Evolutionary conservation across 2,329 filamentous ascomycete species (phyloP), one percentile per base, ranked within the genome.

Genomic region (Knufia fluminis): DNA sequence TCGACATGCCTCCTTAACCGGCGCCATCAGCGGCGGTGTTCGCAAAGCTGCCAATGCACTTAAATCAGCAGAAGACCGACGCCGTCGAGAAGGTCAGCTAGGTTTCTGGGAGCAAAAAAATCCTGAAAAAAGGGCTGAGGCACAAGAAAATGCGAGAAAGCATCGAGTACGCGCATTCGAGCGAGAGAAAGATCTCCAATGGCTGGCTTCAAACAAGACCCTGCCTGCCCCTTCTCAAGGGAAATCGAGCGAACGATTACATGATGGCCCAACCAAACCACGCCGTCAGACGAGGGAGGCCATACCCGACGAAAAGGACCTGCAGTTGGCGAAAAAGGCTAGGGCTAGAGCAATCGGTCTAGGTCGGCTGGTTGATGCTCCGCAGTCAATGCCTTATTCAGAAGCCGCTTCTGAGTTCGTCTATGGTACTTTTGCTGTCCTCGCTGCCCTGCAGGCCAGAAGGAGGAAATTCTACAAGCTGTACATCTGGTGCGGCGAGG

Each of bases 341-440:
- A 23, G 24, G 10, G 17, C 38, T 14, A 43, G 10, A 23, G 38
- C 41, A 20, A 14, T 31, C 38, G 26, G 20, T 9, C 16, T 24
- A 10, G 45, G 33, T 17, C 39, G 35, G 22, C 14, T 31, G 3
- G 38, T 26, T 16, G 31, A 44, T 10, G 45, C 28, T 10, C 46
- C 46, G 38, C 14, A 22, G 4, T 24, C 22, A 4, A 73, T 85
- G 16, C 79, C 80, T 1, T 83, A 91, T 62, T 88, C 86, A 0
- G 94, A 88, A 0, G 85, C 91, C 0, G 86, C 87, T 3, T 95
- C 90, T 0, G 85, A 95, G 54, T 97, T 96, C 59, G 72, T 98
- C 1, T 97, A 94, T 62, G 92, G 92, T 4, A 79, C 78, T 39
- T 86, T 85, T 1, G 81, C 86, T 1, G 87, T 97, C 19, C 76